Percentiles rank a stretch among this genome's conserved stretches.
Evolutionary conservation across 345 rosid species (phyloP).

Genomic region (Hibiscus syriacus): DNA sequence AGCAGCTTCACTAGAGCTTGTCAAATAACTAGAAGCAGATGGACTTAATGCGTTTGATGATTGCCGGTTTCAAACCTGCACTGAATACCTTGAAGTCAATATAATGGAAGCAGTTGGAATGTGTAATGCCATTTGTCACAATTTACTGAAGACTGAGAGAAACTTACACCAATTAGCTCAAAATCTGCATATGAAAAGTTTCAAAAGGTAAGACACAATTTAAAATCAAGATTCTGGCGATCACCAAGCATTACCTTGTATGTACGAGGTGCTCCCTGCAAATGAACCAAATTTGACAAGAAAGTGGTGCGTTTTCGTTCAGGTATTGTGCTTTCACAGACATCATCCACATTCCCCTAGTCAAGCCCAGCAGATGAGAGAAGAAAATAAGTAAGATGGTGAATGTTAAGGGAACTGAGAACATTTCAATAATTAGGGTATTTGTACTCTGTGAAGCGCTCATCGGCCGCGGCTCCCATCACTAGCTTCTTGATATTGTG

Average conservation of each 20-base stretch:
- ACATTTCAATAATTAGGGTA: neutral
- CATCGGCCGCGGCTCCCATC: conserved; percentile 50
- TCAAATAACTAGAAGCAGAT: conserved; percentile 4
- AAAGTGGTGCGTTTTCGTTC: conserved; percentile 23
- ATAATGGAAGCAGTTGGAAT: neutral
- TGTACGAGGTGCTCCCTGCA: conserved; percentile 30
- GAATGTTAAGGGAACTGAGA: neutral
- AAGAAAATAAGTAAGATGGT: neutral
- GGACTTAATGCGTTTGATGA: neutral
- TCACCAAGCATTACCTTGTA: conserved; percentile 27
- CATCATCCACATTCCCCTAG: conserved; percentile 40
- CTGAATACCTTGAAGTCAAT: neutral
- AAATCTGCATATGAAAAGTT: neutral
- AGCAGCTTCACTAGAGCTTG: conserved; percentile 2
- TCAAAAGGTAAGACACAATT: too few species aligned
- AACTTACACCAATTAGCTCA: neutral
- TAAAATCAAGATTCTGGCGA: neutral
- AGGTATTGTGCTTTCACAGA: conserved; percentile 41
- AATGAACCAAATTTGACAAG: conserved; percentile 34
- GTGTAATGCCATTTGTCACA: neutral
- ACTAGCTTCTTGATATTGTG: conserved; percentile 50
- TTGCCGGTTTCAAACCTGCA: conserved; percentile 8
- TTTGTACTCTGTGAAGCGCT: conserved; percentile 24
- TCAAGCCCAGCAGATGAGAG: neutral
- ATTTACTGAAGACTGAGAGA: too few species aligned